Evolutionary conservation across 352 stramenopile species (phyloP), one percentile per base, ranked within the genome.

Genomic region (Pythium phragmiticola): DNA sequence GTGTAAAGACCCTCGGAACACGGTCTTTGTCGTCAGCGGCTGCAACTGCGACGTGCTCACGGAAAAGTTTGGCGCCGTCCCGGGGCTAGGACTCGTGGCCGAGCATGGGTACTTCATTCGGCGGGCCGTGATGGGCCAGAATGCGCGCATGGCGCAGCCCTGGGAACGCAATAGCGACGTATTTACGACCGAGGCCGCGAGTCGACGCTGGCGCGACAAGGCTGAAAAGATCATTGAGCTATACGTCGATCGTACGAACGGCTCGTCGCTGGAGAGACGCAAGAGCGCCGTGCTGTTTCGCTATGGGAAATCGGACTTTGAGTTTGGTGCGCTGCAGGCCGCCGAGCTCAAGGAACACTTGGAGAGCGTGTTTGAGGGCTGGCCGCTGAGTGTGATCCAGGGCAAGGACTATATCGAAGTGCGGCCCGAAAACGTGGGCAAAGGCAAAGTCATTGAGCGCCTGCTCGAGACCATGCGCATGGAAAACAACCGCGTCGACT

Each of bases 381-480:
- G 85, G 85, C 83, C 85, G 11, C 65, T 94, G 47, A 76, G 86
- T 50, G 74, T 94, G 30, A 88, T 94, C 47, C 81, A 90, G 73
- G 78, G 90, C 21, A 98, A 98, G 65, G 96, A 98, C 51, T 99
- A 99, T 80, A 97, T 99, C 37, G 97, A 99, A 80, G 96, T 99
- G 50, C 85, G 98, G 13, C 97, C 97, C 0, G 87, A 97, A 26
- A 95, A 96, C 41, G 93, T 99, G 9, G 98, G 98, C 70, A 99
- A 99, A 72, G 97, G 97, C 12, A 94, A 98, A 37, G 81, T 99
- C 26, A 87, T 98, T 7, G 86, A 84, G 57, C 83, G 97, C 37
- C 87, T 99, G 41, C 75, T 99, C n/a, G 76, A 77, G 6, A 78
- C 75, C 39, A 86, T 94, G 76, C 76, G 71, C 16, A 61, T 57